Percentiles rank a stretch among this genome's conserved stretches.
Conservation (phyloP, 1,139 yeast genomes). For the Scheffersomyces illinoinensis region DNA sequence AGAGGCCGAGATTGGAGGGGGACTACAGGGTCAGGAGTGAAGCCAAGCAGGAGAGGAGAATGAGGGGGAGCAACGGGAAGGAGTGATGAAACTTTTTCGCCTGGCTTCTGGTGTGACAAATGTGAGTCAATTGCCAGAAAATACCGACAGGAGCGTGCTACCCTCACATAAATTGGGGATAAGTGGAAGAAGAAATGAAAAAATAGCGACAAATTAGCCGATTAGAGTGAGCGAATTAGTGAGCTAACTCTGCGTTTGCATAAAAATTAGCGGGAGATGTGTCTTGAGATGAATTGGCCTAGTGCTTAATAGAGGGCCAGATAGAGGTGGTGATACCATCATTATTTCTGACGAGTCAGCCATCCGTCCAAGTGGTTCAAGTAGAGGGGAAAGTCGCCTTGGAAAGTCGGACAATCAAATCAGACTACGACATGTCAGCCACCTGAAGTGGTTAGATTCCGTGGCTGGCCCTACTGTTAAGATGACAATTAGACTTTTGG, state of each 20-base stretch:
- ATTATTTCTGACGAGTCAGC: neutral
- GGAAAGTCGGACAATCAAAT: neutral
- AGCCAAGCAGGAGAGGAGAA: neutral
- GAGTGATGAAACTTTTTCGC: neutral
- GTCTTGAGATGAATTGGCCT: neutral
- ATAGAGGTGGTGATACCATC: neutral
- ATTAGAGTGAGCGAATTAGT: neutral
- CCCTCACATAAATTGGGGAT: neutral
- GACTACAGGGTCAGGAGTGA: neutral
- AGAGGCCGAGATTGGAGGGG: neutral
- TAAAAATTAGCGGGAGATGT: neutral
- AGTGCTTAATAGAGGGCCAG: neutral
- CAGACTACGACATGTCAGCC: neutral
- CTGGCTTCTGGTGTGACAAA: neutral
- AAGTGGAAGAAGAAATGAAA: neutral
- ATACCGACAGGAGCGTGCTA: neutral
- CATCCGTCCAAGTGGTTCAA: neutral
- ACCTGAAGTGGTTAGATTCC: neutral
- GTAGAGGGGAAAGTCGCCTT: neutral
- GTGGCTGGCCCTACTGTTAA: neutral
- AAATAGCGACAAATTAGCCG: neutral
- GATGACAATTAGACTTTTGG: too few species aligned
- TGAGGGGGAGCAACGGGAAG: neutral
- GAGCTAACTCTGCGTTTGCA: neutral
- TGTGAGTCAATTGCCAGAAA: neutral